Percentiles rank a stretch among this genome's conserved stretches.
Conservation (phyloP, 129 eudicot species). For the Centella asiatica region DNA sequence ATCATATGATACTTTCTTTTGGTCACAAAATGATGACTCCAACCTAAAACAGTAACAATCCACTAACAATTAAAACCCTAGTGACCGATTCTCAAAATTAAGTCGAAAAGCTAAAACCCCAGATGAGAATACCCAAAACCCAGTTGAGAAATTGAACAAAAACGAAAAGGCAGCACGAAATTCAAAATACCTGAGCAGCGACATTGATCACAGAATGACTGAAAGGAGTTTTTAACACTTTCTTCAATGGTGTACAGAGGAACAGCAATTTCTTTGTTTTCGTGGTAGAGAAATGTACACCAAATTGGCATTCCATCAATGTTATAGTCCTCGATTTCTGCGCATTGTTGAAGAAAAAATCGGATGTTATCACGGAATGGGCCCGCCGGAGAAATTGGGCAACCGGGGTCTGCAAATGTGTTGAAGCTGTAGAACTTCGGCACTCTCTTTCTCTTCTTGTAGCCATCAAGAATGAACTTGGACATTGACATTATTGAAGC, state of each 20-base stretch:
- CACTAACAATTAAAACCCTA: background rate
- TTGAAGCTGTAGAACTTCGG: slow-evolving; percentile 46
- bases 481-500: slow-evolving; percentile 16
- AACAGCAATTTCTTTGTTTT: slow-evolving; percentile 41
- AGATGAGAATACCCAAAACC: slow-evolving; percentile 11
- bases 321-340: slow-evolving; percentile 46
- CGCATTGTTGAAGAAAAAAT: slow-evolving; percentile 50
- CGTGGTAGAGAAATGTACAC: slow-evolving; percentile 65
- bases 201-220: slow-evolving; percentile 83
- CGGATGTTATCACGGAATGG: slow-evolving; percentile 69
- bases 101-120: slow-evolving; percentile 1
- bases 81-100: background rate
- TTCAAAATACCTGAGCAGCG: slow-evolving; percentile 50
- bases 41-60: slow-evolving; percentile 35
- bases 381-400: slow-evolving; percentile 46
- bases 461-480: slow-evolving; percentile 6
- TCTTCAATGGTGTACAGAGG: slow-evolving; percentile 90
- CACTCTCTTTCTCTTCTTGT: slow-evolving; percentile 29
- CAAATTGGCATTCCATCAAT: slow-evolving; percentile 67
- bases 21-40: slow-evolving; percentile 86
- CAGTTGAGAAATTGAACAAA: background rate
- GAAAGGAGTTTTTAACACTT: slow-evolving; percentile 38
- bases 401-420: slow-evolving; percentile 60
- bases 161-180: slow-evolving; percentile 11
- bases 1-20: slow-evolving; percentile 81